These are phyloP conservation scores for Neurospora hispaniola DNA, from an alignment of 495 filamentous ascomycete species.

Conservation along the genomic window DNA sequence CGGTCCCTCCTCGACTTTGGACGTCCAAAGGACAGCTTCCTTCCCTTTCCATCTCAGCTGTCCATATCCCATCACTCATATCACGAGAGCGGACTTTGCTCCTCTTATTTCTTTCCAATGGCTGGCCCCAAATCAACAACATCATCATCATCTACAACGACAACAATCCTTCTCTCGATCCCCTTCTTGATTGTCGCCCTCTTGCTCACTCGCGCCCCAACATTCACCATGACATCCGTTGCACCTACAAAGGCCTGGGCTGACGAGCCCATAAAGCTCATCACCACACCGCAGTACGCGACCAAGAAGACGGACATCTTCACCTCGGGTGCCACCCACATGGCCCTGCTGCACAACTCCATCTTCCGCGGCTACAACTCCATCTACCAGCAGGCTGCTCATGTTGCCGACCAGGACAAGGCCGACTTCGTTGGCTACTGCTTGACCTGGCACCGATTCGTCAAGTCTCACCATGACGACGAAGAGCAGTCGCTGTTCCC, in stretches of 20 bases:
- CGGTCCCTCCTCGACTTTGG: background rate
- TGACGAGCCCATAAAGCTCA: constrained; percentile 36
- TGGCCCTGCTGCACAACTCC: constrained; percentile 49
- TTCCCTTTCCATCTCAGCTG: background rate
- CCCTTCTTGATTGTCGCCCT: constrained; percentile 24
- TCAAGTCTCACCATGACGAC: constrained; percentile 44
- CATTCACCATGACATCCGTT: constrained; percentile 28
- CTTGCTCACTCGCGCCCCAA: constrained; percentile 30
- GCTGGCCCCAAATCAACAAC: constrained; percentile 1
- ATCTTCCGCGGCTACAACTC: constrained; percentile 51
- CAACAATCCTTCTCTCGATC: constrained; percentile 16
- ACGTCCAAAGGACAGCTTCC: background rate
- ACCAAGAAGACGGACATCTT: constrained; percentile 42
- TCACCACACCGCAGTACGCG: constrained; percentile 35
- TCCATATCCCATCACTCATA: background rate
- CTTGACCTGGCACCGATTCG: constrained; percentile 40
- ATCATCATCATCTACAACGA: background rate
- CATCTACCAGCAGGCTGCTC: constrained; percentile 42
- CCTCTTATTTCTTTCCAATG: constrained; percentile 5
- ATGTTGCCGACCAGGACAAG: constrained; percentile 30
- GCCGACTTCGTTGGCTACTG: constrained; percentile 41
- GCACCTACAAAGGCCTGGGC: constrained; percentile 35
- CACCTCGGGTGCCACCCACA: constrained; percentile 44
- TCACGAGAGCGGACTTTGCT: background rate
- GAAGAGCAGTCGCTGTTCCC: constrained; percentile 42